Evolutionary conservation across 129 eudicot species (phyloP).

Genomic region (Centaurea solstitialis): DNA sequence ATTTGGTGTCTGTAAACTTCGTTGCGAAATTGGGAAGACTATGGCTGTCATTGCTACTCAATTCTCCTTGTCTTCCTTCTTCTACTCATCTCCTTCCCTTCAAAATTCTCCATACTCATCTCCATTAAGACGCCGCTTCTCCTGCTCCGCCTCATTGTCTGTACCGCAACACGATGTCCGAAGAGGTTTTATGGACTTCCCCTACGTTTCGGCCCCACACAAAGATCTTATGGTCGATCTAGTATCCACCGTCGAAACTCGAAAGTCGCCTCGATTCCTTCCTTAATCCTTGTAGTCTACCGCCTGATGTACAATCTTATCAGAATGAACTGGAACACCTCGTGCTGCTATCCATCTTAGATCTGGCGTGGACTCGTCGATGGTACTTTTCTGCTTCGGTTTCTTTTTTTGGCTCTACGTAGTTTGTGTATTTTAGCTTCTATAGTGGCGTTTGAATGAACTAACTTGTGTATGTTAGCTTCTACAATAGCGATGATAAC

Average conservation of each 20-base stretch:
- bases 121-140: background rate
- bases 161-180: constrained; percentile 11
- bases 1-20: too few relatives aligned
- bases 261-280: constrained; percentile 42
- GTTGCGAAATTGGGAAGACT: too few relatives aligned
- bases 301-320: constrained; percentile 65
- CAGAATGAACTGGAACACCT: constrained; percentile 50
- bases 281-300: constrained; percentile 66
- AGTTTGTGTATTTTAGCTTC: background rate
- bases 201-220: constrained; percentile 56
- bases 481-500: background rate
- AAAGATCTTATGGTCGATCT: constrained; percentile 68
- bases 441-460: background rate
- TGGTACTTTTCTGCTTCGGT: too few relatives aligned
- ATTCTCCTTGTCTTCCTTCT: too few relatives aligned
- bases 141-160: constrained; percentile 31
- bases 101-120: background rate
- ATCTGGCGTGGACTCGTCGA: constrained; percentile 67
- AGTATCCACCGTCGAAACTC: constrained; percentile 59
- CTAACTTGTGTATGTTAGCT: background rate
- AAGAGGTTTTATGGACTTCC: constrained; percentile 53
- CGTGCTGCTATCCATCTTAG: constrained; percentile 65
- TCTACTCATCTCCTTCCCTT: background rate
- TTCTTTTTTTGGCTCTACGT: background rate
- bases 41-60: constrained; percentile 25